Evolutionary conservation across 2,329 filamentous ascomycete species (phyloP).

Genomic region (Trichoderma sp.): DNA sequence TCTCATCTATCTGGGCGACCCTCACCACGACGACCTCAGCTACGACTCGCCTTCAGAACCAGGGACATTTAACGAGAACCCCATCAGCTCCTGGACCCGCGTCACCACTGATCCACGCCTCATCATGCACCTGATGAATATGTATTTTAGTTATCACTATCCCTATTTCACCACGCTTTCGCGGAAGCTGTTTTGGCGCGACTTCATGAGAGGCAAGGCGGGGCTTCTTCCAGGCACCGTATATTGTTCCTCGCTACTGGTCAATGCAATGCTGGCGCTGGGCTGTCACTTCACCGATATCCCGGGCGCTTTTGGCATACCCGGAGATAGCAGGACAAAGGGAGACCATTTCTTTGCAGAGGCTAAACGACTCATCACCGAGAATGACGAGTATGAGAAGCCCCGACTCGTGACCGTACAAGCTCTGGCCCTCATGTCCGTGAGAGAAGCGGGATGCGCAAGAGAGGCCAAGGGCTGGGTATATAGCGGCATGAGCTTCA

Average conservation of each 20-base stretch:
- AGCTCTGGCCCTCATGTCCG: constrained; percentile 92
- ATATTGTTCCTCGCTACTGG: constrained; percentile 86
- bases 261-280: constrained; percentile 91
- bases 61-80: constrained; percentile 62
- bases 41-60: constrained; percentile 51
- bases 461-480: constrained; percentile 97
- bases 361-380: constrained; percentile 84
- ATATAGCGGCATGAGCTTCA: constrained; percentile 97
- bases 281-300: constrained; percentile 91
- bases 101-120: constrained; percentile 80
- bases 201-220: constrained; percentile 75
- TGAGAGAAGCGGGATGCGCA: constrained; percentile 91
- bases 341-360: constrained; percentile 96
- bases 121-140: constrained; percentile 85
- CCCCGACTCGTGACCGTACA: constrained; percentile 89
- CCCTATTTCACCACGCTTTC: constrained; percentile 92
- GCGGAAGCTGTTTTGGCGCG: constrained; percentile 81
- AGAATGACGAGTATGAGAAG: constrained; percentile 91
- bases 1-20: constrained; percentile 75
- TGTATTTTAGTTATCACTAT: constrained; percentile 99
- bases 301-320: constrained; percentile 69
- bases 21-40: constrained; percentile 41
- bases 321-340: constrained; percentile 79
- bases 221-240: constrained; percentile 54
- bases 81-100: constrained; percentile 82